Conservation (phyloP, 352 stramenopile species). For the Phytophthora pluvialis region DNA sequence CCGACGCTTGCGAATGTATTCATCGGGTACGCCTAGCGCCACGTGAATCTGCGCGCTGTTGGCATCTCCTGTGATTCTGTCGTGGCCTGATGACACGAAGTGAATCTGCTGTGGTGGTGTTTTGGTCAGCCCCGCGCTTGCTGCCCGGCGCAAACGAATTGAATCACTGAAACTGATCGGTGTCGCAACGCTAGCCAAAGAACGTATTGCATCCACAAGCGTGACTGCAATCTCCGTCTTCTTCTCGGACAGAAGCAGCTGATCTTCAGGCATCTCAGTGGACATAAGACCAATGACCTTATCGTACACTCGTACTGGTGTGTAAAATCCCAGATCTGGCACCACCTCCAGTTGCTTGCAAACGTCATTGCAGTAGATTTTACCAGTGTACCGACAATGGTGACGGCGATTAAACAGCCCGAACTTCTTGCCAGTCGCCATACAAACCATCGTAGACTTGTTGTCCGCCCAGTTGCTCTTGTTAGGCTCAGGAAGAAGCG, state of each 20-base stretch:
- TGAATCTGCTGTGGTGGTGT: constrained; percentile 71
- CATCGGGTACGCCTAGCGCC: constrained; percentile 67
- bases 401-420: constrained; percentile 88
- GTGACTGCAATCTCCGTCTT: constrained; percentile 89
- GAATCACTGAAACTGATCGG: constrained; percentile 78
- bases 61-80: constrained; percentile 55
- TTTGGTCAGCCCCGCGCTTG: constrained; percentile 52
- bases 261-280: constrained; percentile 84
- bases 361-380: constrained; percentile 88
- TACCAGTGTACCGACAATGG: constrained; percentile 87
- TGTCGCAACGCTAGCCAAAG: constrained; percentile 54
- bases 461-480: constrained; percentile 88
- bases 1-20: constrained; percentile 88
- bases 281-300: constrained; percentile 82
- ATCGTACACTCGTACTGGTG: constrained; percentile 80
- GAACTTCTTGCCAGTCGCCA: constrained; percentile 89
- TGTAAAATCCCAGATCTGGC: constrained; percentile 83
- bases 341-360: constrained; percentile 83
- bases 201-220: constrained; percentile 80
- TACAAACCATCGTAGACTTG: constrained; percentile 84
- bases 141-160: constrained; percentile 58
- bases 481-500: constrained; percentile 65
- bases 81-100: constrained; percentile 55
- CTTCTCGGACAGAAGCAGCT: constrained; percentile 82
- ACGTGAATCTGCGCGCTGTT: constrained; percentile 63